A percentile compares a stretch with the other conserved stretches of the same genome.
Evolutionary conservation across 116 monocot genomes (phyloP).

Genomic region (Papilionanthe hybrid): DNA sequence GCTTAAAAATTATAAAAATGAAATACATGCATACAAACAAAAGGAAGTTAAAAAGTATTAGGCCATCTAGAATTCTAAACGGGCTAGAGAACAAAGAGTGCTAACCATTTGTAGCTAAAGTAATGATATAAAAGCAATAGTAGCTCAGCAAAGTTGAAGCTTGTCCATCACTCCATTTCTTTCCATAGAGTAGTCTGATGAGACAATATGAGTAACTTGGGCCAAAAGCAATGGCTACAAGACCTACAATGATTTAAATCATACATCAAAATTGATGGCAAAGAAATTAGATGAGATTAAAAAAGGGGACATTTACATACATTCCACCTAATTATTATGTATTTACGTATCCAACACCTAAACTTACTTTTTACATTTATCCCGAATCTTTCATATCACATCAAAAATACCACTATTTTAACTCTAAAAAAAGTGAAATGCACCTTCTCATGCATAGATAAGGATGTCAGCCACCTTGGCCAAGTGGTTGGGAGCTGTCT

Average conservation of each 20-base stretch:
- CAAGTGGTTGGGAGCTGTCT: too few relatives aligned
- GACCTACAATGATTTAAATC: conserved; percentile 42
- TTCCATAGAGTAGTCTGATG: conserved; percentile 74
- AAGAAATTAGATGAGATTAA: too few relatives aligned
- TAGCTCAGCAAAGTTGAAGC: conserved; percentile 59
- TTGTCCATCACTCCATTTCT: conserved; percentile 90
- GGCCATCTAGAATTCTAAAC: not conserved
- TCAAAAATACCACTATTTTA: too few relatives aligned
- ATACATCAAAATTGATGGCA: not conserved
- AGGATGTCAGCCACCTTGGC: too few relatives aligned
- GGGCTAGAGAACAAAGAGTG: not conserved
- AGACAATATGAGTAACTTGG: conserved; percentile 88
- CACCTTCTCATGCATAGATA: too few relatives aligned
- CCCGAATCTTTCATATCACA: too few relatives aligned
- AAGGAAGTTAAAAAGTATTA: not conserved
- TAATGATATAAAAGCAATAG: conserved; percentile 82
- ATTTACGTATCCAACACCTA: too few relatives aligned
- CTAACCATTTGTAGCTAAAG: conserved; percentile 90
- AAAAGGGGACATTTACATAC: too few relatives aligned
- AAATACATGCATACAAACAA: not conserved
- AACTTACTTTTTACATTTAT: too few relatives aligned
- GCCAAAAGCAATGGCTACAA: conserved; percentile 77
- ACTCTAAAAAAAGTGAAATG: too few relatives aligned
- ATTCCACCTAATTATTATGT: too few relatives aligned
- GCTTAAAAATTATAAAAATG: not conserved